Base-by-base conservation (phyloP, 2,329 filamentous ascomycete genomes). In the Orbilia quercus region DNA sequence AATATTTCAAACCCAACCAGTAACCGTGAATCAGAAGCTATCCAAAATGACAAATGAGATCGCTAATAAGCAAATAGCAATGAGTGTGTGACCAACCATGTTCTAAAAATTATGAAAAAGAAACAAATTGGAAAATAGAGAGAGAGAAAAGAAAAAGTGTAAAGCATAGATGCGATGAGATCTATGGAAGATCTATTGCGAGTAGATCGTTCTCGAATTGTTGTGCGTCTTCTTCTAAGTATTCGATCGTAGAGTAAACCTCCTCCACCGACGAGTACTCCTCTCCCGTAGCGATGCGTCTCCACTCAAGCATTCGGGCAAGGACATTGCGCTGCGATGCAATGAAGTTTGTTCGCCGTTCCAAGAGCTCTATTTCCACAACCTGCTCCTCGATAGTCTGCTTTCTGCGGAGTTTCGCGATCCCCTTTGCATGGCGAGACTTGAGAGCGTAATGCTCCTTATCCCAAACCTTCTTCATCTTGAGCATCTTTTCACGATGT, bases 251-350 rank as follows among this genome's bases (percentile, higher is more conserved):
- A 12, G 38, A 42, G 44, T 71, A 71, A 1, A 72, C 44, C 42
- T n/a, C 34, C 23, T 72, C 59, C 2, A 44, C 59, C 6, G 51
- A 38, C 2, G 59, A 44, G 16, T 53, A 72, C 0, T 58, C 51
- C 38, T 59, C 28, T n/a, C 67, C 67, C 5, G 67, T 72, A 4
- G 59, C 53, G 9, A 64, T 38, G 6, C 23, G 53, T 20, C 67
- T 72, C 42, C 58, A 59, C 53, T 64, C 67, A 7, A 72, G 42
- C 58, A 72, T 59, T n/a, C 67, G 51, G 22, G 58, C 67, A n/a
- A 72, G 67, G 12, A 72, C 67, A 18, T 72, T 64, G n/a, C 67
- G 58, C 67, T 72, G 67, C 16, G 64, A 51, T 1, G 51, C 59
- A 14, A 64, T 57, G 18, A 72, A 72, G 20, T 51, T 59, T 5